Conservation (phyloP, 1,284 basidiomycete genomes). For the Fomitopsis betulina region DNA sequence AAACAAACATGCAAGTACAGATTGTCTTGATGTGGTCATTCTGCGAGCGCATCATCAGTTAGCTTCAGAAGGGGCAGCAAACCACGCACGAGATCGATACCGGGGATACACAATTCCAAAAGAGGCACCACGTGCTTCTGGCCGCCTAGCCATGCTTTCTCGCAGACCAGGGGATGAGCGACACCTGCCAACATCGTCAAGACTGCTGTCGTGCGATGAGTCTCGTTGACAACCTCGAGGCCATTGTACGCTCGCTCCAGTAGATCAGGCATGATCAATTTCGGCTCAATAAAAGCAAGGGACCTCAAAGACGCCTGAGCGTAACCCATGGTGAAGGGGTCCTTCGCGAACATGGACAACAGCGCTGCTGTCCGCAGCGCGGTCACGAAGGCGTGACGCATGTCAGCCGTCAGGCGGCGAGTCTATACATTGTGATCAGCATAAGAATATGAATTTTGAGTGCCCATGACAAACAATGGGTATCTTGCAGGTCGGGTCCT, state of each 20-base stretch:
- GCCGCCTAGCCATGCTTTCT: slow-evolving; percentile 78
- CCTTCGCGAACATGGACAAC: slow-evolving; percentile 95
- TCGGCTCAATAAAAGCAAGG: slow-evolving; percentile 81
- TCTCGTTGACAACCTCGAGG: slow-evolving; percentile 92
- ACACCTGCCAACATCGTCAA: slow-evolving; percentile 85
- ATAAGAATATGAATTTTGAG: background rate
- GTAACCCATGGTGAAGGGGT: slow-evolving; percentile 59
- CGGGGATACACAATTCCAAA: slow-evolving; percentile 87
- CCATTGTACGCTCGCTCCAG: slow-evolving; percentile 91
- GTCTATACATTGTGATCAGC: slow-evolving; percentile 33
- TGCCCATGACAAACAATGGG: slow-evolving; percentile 51
- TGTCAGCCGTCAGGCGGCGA: slow-evolving; percentile 76
- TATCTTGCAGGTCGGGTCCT: slow-evolving; percentile 75
- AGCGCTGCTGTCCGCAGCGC: slow-evolving; percentile 86
- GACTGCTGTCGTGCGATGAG: slow-evolving; percentile 88
- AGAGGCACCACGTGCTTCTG: slow-evolving; percentile 88
- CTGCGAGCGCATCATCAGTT: slow-evolving; percentile 30
- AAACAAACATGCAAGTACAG: slow-evolving; percentile 77
- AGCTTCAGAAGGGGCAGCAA: background rate
- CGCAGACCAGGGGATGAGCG: slow-evolving; percentile 74
- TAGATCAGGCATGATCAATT: slow-evolving; percentile 87
- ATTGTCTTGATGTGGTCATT: slow-evolving; percentile 94
- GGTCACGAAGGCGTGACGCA: slow-evolving; percentile 81
- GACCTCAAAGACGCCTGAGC: slow-evolving; percentile 70
- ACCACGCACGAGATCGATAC: slow-evolving; percentile 73